Evolutionary conservation across 306 rosid genomes (phyloP).

Genomic region (Albizia julibrissin): DNA sequence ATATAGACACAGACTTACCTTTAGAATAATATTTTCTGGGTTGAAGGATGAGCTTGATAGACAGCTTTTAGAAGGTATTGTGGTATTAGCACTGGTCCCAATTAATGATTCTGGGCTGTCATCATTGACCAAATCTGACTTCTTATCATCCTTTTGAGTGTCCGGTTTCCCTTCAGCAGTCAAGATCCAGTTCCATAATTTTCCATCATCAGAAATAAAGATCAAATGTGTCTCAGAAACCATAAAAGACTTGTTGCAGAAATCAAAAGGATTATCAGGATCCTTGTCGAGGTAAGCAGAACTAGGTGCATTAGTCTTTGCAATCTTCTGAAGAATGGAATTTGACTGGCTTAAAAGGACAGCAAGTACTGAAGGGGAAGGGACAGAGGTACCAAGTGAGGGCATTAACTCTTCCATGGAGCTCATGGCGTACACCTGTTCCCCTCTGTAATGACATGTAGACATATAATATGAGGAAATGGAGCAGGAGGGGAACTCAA

Average conservation of each 20-base stretch:
- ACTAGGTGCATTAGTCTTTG: slow-evolving; percentile 63
- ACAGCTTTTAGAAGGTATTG: slow-evolving; percentile 34
- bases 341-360: slow-evolving; percentile 73
- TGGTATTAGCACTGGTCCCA: slow-evolving; percentile 38
- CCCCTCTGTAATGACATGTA: slow-evolving; percentile 61
- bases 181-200: slow-evolving; percentile 93
- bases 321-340: slow-evolving; percentile 69
- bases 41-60: slow-evolving; percentile 42
- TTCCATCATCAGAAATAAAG: slow-evolving; percentile 96
- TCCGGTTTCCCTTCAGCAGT: slow-evolving; percentile 71
- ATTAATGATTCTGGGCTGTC: slow-evolving; percentile 36
- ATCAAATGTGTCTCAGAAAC: slow-evolving; percentile 76
- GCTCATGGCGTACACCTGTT: slow-evolving; percentile 79
- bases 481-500: background rate
- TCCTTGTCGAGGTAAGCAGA: slow-evolving; percentile 60
- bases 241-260: slow-evolving; percentile 52
- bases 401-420: slow-evolving; percentile 96
- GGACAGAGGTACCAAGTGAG: slow-evolving; percentile 82
- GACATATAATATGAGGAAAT: slow-evolving; percentile 30
- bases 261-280: slow-evolving; percentile 90
- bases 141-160: slow-evolving; percentile 50
- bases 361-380: slow-evolving; percentile 85
- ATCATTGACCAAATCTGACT: slow-evolving; percentile 45
- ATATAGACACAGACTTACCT: slow-evolving; percentile 47
- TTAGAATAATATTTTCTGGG: slow-evolving; percentile 57